Base-by-base conservation (phyloP, 139 green algal genomes). In the Chlamydomonas sphaeroides region DNA sequence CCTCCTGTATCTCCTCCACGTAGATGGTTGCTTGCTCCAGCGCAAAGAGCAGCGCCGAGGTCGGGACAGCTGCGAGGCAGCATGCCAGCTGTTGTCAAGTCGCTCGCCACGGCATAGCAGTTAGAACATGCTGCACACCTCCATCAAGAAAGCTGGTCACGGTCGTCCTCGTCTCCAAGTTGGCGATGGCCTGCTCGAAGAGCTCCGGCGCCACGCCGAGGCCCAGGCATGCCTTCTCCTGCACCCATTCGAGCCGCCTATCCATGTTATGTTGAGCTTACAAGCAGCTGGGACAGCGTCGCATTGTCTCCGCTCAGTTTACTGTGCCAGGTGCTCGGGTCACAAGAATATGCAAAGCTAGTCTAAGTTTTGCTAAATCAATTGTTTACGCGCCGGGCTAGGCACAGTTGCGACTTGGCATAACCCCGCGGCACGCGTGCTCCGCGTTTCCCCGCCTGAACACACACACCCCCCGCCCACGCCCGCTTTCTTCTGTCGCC, bases 61-160 rank as follows among this genome's bases (percentile, higher is more conserved):
- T 78, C 17, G 74, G 8, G 3, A 30, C 65, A 20, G 67, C 72
- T 72, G 67, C 56, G 63, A 38, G 17, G 56, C 25, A 0, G n/a
- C 48, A 41, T 70, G 49, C 69, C 11, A 53, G 11, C n/a, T n/a
- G n/a, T n/a, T n/a, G n/a, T n/a, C n/a, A n/a, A n/a, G n/a, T n/a
- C n/a, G n/a, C n/a, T n/a, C n/a, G n/a, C n/a, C n/a, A n/a, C n/a
- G n/a, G n/a, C n/a, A n/a, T n/a, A n/a, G n/a, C n/a, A n/a, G n/a
- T n/a, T n/a, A n/a, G n/a, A n/a, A n/a, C n/a, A n/a, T n/a, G n/a
- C n/a, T n/a, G n/a, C 78, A 59, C 48, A 88, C 87, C 83, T 80
- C 87, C 87, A 84, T 90, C 87, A 20, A 90, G 72, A 61, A 88
- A 90, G 49, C 65, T 32, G 8, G 63, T 53, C 14, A 90, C 81